phyloP scores from a whole-genome alignment of 148 eudicot genomes.

The Talinum fruticosum region DNA sequence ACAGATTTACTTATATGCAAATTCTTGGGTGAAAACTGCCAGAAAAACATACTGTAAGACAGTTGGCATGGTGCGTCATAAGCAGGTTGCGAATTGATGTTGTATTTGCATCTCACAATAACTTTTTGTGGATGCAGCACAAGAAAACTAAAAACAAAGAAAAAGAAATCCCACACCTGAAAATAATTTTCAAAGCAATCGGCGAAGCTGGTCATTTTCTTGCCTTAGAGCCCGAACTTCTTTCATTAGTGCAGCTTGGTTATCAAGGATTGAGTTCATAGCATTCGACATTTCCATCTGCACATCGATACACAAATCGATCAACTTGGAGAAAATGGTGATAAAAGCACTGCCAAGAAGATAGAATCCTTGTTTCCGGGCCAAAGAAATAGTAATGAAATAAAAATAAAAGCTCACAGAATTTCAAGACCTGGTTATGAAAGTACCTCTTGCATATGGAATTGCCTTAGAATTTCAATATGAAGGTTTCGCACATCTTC shows the following conservation, averaged over 20 bases:
- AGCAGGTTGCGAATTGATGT: no score
- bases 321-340: background rate
- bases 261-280: slow-evolving; percentile 64
- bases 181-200: slow-evolving; percentile 43
- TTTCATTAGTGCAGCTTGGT: slow-evolving; percentile 70
- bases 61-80: no score
- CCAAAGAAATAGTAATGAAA: background rate
- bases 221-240: slow-evolving; percentile 62
- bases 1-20: no score
- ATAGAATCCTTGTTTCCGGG: no score
- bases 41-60: no score
- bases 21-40: no score
- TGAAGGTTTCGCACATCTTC: slow-evolving; percentile 95
- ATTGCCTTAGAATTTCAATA: slow-evolving; percentile 86
- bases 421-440: background rate
- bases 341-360: no score
- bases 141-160: background rate
- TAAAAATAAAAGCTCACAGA: background rate
- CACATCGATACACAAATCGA: background rate
- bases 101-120: no score
- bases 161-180: background rate
- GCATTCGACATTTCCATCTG: slow-evolving; percentile 71
- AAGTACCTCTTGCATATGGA: slow-evolving; percentile 90
- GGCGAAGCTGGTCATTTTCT: slow-evolving; percentile 77
- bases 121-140: no score